Evolutionary conservation across 371 early-diverging fungal genomes (phyloP).

Genomic region (Actinomucor elegans): DNA sequence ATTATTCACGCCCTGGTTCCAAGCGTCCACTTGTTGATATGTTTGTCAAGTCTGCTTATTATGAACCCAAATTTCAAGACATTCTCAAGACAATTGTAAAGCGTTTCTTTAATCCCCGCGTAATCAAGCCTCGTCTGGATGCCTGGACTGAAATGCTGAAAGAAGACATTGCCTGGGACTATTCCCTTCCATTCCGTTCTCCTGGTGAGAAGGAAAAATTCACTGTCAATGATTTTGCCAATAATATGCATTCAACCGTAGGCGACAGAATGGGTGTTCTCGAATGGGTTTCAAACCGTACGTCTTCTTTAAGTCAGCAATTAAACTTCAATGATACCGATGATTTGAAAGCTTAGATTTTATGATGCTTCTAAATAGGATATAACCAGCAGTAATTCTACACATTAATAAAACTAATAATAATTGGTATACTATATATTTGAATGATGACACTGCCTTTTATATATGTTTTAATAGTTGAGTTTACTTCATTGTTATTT

Average conservation of each 20-base stretch:
- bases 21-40: conserved; percentile 35
- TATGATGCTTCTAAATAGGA: no score
- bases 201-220: conserved; percentile 36
- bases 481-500: no score
- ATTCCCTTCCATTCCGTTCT: conserved; percentile 29
- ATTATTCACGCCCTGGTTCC: conserved; percentile 29
- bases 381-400: no score
- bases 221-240: conserved; percentile 37
- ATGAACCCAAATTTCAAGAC: conserved; percentile 38
- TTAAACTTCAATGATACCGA: conserved; percentile 31
- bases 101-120: conserved; percentile 48
- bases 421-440: no score
- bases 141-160: conserved; percentile 47
- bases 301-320: conserved; percentile 28
- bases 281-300: conserved; percentile 33
- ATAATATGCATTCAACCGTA: conserved; percentile 32
- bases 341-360: no score
- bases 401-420: no score
- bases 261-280: conserved; percentile 26
- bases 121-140: conserved; percentile 44
- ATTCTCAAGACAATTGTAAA: conserved; percentile 45
- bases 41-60: conserved; percentile 42
- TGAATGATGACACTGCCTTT: no score
- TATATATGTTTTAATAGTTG: no score
- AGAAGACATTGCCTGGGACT: conserved; percentile 49